Evolutionary conservation across 2,329 filamentous ascomycete genomes (phyloP).

Genomic region (Verticillium tricorpus): DNA sequence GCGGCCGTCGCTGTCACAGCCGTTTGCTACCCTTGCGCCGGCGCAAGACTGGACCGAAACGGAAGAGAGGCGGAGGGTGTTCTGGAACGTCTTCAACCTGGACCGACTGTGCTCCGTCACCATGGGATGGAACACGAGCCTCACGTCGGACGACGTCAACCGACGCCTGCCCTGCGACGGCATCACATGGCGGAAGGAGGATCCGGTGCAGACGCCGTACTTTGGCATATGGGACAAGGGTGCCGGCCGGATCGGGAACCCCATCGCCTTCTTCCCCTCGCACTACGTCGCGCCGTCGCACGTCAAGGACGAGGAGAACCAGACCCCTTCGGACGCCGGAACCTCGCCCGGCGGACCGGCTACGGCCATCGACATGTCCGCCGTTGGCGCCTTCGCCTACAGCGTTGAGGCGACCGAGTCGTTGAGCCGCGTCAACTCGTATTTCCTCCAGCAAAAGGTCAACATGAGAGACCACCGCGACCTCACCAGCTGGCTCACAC

Average conservation of each 20-base stretch:
- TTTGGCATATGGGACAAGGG: constrained; percentile 36
- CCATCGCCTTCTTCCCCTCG: constrained; percentile 22
- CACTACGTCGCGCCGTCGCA: constrained; percentile 6
- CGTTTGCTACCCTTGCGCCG: constrained; percentile 20
- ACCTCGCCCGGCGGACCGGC: constrained; percentile 5
- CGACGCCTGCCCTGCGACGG: constrained; percentile 28
- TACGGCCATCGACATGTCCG: constrained; percentile 24
- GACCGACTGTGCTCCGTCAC: constrained; percentile 15
- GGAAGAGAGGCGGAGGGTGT: constrained; percentile 23
- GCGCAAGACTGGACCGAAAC: constrained; percentile 22
- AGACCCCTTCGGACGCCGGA: constrained; percentile 1
- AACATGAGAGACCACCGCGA: constrained; percentile 29
- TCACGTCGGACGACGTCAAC: constrained; percentile 24
- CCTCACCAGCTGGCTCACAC: constrained; percentile 32
- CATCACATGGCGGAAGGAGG: constrained; percentile 28
- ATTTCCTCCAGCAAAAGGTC: constrained; percentile 35
- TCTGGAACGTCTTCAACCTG: constrained; percentile 27
- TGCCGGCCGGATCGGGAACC: constrained; percentile 25
- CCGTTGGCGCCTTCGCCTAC: constrained; percentile 37
- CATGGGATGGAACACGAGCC: constrained; percentile 24
- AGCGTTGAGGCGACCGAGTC: constrained; percentile 38
- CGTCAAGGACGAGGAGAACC: constrained; percentile 5
- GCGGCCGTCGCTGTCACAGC: constrained; percentile 19
- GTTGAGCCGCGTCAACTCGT: constrained; percentile 33
- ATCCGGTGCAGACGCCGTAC: constrained; percentile 30